These are phyloP conservation scores for Thamnidium elegans DNA, from an alignment of 192 early-diverging fungal genomes.

Conservation along the genomic window DNA sequence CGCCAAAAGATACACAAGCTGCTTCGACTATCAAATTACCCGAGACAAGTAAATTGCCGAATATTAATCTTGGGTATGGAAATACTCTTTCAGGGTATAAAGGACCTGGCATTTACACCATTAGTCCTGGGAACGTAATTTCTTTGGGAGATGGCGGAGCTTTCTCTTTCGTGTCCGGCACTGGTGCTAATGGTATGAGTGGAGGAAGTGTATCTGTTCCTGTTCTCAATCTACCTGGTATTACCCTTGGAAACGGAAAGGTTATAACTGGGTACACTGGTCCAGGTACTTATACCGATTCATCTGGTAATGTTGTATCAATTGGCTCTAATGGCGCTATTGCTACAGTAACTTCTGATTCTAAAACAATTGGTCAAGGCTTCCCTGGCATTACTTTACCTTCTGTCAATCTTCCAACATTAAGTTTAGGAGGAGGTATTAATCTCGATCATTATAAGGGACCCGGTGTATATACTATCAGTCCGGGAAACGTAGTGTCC, in stretches of 20 bases:
- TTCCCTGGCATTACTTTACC: not conserved
- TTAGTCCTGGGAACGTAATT: not conserved
- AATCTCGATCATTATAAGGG: not conserved
- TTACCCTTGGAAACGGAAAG: no score
- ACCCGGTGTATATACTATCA: not conserved
- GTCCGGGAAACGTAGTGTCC: not conserved
- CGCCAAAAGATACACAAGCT: not conserved
- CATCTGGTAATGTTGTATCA: not conserved
- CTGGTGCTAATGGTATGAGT: no score
- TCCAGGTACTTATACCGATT: no score
- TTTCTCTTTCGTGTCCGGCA: no score
- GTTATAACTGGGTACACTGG: no score
- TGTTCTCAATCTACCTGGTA: no score
- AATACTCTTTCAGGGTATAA: not conserved
- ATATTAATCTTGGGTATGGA: not conserved
- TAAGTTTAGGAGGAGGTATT: not conserved
- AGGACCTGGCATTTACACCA: not conserved
- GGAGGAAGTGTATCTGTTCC: no score
- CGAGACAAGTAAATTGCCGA: no score
- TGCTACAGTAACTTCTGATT: no score
- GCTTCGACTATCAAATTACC: no score
- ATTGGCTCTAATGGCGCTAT: not conserved
- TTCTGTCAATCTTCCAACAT: not conserved
- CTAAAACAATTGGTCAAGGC: no score
- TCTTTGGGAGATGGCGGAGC: no score